Conservation (phyloP, 495 filamentous ascomycete species). For the Podospora comata region DNA sequence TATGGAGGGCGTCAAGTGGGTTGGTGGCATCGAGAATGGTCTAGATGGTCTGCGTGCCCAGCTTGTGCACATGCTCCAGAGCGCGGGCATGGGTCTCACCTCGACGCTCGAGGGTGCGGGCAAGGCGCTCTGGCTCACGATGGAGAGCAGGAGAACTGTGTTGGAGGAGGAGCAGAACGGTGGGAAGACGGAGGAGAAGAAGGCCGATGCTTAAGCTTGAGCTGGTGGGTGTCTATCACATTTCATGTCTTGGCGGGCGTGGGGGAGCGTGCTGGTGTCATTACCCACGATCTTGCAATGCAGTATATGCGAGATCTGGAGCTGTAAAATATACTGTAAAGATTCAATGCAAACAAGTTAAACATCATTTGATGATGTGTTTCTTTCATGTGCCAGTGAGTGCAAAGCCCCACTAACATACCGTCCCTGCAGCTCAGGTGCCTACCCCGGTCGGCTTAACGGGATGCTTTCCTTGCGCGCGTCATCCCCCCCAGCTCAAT, state of each 20-base stretch:
- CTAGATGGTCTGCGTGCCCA: constrained; percentile 78
- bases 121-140: constrained; percentile 75
- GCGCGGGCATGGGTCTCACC: constrained; percentile 69
- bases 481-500: constrained; percentile 12
- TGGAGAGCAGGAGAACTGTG: constrained; percentile 72
- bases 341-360: constrained; percentile 6
- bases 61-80: constrained; percentile 73
- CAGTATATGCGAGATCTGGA: constrained; percentile 14
- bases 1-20: constrained; percentile 71
- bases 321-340: constrained; percentile 26
- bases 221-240: background rate
- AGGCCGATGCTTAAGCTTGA: constrained; percentile 20
- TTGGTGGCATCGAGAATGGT: constrained; percentile 79
- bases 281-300: constrained; percentile 7
- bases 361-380: background rate
- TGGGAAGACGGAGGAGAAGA: constrained; percentile 34
- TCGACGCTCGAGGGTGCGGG: constrained; percentile 69
- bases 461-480: constrained; percentile 11
- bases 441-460: constrained; percentile 16
- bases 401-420: constrained; percentile 10
- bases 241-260: constrained; percentile 11
- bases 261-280: background rate
- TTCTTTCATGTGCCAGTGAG: background rate
- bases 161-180: constrained; percentile 70
- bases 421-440: constrained; percentile 13